Base-by-base conservation (phyloP, 192 early-diverging fungal genomes). In the Coemansia sp. region DNA sequence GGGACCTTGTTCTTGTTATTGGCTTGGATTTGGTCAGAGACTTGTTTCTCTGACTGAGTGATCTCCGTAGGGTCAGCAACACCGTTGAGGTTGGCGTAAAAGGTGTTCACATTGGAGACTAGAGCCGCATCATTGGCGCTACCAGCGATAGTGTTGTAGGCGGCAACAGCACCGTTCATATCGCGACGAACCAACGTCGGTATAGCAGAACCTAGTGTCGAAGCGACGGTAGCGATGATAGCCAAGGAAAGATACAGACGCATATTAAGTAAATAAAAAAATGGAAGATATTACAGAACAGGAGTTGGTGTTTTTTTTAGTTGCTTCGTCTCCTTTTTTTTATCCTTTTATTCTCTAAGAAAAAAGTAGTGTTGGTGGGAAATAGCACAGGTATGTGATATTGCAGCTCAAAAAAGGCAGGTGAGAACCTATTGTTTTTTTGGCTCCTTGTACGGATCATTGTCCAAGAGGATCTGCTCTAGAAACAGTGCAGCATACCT, bases 21-120 rank as follows among this genome's bases (percentile, higher is more conserved):
- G 46, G 79, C 75, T 5, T 73, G 40, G 33, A 82, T 76, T 52
- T 77, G 79, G n/a, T 77, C 80, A 7, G 65, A 62, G 12, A 82
- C 75, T 18, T 77, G 75, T 18, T 82, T 74, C 13, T 36, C 63
- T 13, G 74, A 60, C 22, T 61, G 49, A 5, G 61, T 22, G 3
- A 82, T 16, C 1, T 82, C 68, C 0, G 41, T 66, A 16, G 64
- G 0, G 22, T 59, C 38, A 6, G 68, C 80, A 18, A 67, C 27
- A 18, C 72, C 75, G 10, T 74, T 72, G 20, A 77, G 65, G 46
- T 77, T 74, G 24, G 66, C 9, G 52, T 77, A 77, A 55, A 82
- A 76, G 0, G 74, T 76, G 44, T 74, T 74, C 33, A 65, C 51
- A 55, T 82, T 82, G 60, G 75, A 46, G 2, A 71, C 67, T 11